Conservation (phyloP, 192 early-diverging fungal species). For the Backusella mclennaniae region DNA sequence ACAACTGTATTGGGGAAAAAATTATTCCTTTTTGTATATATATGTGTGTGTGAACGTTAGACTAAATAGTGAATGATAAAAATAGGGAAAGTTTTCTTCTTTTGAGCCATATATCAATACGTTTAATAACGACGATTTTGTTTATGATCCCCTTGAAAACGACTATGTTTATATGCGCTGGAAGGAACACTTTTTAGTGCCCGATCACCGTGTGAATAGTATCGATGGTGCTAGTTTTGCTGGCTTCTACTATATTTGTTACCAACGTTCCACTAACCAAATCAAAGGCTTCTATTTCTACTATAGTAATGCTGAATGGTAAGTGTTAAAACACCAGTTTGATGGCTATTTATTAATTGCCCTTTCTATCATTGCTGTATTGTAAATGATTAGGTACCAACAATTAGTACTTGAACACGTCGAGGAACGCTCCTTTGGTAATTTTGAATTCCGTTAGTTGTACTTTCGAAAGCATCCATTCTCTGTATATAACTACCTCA, state of each 20-base stretch:
- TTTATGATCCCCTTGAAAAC: conserved; percentile 45
- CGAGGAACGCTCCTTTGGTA: conserved; percentile 40
- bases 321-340: conserved; percentile 3
- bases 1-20: background rate
- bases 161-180: conserved; percentile 86
- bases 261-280: conserved; percentile 56
- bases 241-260: conserved; percentile 87
- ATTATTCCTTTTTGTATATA: background rate
- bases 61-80: background rate
- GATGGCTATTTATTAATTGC: background rate
- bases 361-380: background rate
- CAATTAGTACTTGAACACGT: conserved; percentile 39
- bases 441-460: conserved; percentile 48
- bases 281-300: conserved; percentile 68
- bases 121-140: conserved; percentile 45
- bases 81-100: conserved; percentile 47
- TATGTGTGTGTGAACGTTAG: background rate
- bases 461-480: background rate
- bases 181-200: conserved; percentile 91
- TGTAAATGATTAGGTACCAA: conserved; percentile 36
- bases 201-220: conserved; percentile 74
- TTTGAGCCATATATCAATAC: conserved; percentile 47
- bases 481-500: background rate
- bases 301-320: conserved; percentile 54
- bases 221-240: conserved; percentile 87